Percentiles rank a stretch among this genome's conserved stretches.
Evolutionary conservation across 208 protist genomes (phyloP).

Genomic region (Histomonas meleagridis): DNA sequence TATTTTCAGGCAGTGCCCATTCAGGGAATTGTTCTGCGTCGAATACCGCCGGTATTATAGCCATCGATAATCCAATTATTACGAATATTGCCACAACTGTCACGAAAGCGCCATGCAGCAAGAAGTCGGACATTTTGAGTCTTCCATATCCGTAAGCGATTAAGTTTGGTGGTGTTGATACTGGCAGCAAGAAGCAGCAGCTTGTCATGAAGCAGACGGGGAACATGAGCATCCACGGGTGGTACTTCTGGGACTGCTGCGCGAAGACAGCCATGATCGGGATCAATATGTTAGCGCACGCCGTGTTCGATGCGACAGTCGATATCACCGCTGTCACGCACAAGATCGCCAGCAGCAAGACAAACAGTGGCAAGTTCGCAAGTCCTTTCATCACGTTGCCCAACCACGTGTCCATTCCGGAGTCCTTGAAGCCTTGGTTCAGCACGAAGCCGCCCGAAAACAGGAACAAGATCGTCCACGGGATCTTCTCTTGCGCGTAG

Average conservation of each 20-base stretch:
- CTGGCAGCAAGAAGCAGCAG: constrained; percentile 45
- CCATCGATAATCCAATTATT: not conserved
- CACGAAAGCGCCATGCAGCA: not conserved
- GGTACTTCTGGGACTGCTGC: not conserved
- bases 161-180: constrained; percentile 45
- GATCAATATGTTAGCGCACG: constrained; percentile 37
- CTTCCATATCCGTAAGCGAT: constrained; percentile 41
- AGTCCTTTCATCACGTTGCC: constrained; percentile 4
- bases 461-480: constrained; percentile 43
- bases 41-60: not conserved
- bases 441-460: constrained; percentile 45
- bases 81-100: not conserved
- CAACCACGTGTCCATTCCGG: not conserved
- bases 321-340: not conserved
- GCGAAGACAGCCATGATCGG: constrained; percentile 34
- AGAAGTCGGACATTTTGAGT: constrained; percentile 15
- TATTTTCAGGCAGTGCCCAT: not conserved
- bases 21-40: not conserved
- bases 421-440: constrained; percentile 38
- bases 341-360: not conserved
- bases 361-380: not conserved
- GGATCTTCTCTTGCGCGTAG: constrained; percentile 35
- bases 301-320: constrained; percentile 35
- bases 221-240: constrained; percentile 44
- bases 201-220: not conserved